These are phyloP conservation scores for Cystobasidiaceae sp. DNA, from an alignment of 1,284 basidiomycete species.

Conservation along the genomic window DNA sequence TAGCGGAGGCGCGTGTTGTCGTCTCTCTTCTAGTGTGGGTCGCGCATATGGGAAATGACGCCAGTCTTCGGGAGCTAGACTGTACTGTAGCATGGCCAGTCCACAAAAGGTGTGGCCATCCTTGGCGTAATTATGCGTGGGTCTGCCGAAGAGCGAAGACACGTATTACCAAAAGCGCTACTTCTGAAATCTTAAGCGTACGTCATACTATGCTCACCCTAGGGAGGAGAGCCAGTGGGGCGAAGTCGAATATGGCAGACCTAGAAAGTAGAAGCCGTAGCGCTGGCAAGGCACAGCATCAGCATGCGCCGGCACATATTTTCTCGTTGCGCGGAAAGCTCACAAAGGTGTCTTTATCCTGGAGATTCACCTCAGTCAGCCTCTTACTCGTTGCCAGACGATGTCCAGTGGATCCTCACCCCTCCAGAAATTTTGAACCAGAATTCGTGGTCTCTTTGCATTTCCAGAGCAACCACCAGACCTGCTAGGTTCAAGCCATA, in stretches of 20 bases:
- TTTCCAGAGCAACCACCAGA: conserved; percentile 49
- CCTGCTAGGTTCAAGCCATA: conserved; percentile 51
- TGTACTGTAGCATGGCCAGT: conserved; percentile 46
- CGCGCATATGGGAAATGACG: background rate
- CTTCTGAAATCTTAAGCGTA: background rate
- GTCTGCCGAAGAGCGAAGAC: background rate
- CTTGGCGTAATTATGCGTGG: conserved; percentile 9
- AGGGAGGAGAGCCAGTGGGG: conserved; percentile 50
- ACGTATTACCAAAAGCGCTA: background rate
- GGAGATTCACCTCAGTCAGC: background rate
- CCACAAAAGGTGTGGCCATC: conserved; percentile 49
- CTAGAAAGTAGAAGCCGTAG: conserved; percentile 50
- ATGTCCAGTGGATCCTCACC: conserved; percentile 37
- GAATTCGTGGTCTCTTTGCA: conserved; percentile 50
- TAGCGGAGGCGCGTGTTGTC: conserved; percentile 46
- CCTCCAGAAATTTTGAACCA: conserved; percentile 52
- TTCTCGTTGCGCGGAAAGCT: too few species aligned
- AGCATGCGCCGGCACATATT: too few species aligned
- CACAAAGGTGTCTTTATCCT: conserved; percentile 50
- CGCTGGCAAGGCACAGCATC: conserved; percentile 37
- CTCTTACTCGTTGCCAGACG: background rate
- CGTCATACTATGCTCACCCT: conserved; percentile 39
- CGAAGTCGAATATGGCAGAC: conserved; percentile 45
- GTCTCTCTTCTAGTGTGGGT: background rate
- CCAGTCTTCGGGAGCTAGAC: conserved; percentile 41